Conservation (phyloP, 257 asterid species). For the Ilex asprella region DNA sequence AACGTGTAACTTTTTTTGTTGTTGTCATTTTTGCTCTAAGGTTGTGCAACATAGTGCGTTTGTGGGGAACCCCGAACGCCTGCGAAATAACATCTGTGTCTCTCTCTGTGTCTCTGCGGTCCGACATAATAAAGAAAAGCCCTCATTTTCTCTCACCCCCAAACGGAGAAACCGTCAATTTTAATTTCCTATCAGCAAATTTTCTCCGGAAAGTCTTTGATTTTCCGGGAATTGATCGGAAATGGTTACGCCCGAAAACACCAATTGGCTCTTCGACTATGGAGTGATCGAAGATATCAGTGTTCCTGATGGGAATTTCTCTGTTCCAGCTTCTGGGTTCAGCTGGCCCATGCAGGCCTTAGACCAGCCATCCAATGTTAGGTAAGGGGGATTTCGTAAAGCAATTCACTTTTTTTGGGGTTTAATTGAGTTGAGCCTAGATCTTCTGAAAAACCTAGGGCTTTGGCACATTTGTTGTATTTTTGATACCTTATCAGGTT, state of each 20-base stretch:
- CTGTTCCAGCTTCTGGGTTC: slow-evolving; percentile 54
- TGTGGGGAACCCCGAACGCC: too few relatives aligned
- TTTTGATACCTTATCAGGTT: neutral
- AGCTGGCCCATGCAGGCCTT: slow-evolving; percentile 60
- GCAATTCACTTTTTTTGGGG: neutral
- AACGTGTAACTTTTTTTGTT: too few relatives aligned
- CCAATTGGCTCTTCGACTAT: slow-evolving; percentile 9
- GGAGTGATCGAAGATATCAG: slow-evolving; percentile 57
- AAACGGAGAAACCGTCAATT: too few relatives aligned
- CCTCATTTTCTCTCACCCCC: too few relatives aligned
- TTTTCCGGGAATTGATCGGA: slow-evolving; percentile 1
- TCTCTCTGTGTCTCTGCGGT: too few relatives aligned
- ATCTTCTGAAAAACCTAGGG: neutral
- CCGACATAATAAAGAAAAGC: too few relatives aligned
- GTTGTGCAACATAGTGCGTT: too few relatives aligned
- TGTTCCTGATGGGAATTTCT: slow-evolving; percentile 44
- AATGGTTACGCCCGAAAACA: slow-evolving; percentile 11
- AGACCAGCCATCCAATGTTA: slow-evolving; percentile 35
- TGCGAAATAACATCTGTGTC: too few relatives aligned
- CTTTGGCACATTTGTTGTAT: neutral
- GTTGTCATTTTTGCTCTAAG: too few relatives aligned
- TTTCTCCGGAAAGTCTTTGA: too few relatives aligned
- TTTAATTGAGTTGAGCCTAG: neutral
- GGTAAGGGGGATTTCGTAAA: neutral
- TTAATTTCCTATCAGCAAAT: too few relatives aligned